phyloP scores from a whole-genome alignment of 345 rosid species.

The Trapa incisa region DNA sequence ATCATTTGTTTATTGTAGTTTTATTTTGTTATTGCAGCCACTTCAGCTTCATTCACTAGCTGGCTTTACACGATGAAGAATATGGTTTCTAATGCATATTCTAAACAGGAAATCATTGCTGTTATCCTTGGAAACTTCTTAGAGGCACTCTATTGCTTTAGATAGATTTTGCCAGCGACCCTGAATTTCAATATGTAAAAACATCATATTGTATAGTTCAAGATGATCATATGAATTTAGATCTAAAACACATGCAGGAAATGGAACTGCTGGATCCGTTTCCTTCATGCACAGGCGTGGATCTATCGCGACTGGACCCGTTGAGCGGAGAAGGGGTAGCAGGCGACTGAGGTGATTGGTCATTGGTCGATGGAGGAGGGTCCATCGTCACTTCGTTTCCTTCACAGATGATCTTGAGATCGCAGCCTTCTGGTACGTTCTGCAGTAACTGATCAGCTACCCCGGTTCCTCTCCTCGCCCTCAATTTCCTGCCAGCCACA shows the following conservation, averaged over 20 bases:
- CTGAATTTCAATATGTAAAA: neutral
- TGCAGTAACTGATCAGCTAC: slow-evolving; percentile 39
- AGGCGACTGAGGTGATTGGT: slow-evolving; percentile 9
- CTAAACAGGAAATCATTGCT: too few relatives aligned
- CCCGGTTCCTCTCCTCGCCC: slow-evolving; percentile 31
- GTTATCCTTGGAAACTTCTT: too few relatives aligned
- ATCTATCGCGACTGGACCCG: neutral
- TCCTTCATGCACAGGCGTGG: slow-evolving; percentile 2
- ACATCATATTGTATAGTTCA: neutral
- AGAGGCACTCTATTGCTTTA: too few relatives aligned
- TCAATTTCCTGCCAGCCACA: slow-evolving; percentile 28
- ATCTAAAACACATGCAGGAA: slow-evolving; percentile 39
- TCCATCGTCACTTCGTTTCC: slow-evolving; percentile 40
- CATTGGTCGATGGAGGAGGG: slow-evolving; percentile 5
- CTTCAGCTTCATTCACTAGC: too few relatives aligned
- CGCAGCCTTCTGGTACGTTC: slow-evolving; percentile 31
- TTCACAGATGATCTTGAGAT: slow-evolving; percentile 43
- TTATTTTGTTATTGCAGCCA: too few relatives aligned
- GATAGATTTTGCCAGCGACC: too few relatives aligned
- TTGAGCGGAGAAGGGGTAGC: neutral
- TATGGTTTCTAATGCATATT: too few relatives aligned
- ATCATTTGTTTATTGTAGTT: too few relatives aligned
- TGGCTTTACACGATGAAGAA: too few relatives aligned
- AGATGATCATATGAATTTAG: slow-evolving; percentile 5
- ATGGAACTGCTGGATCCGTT: slow-evolving; percentile 15